Base-by-base conservation (phyloP, 768 basidiomycete species). In the Lanmaoa pseudosensibilis region DNA sequence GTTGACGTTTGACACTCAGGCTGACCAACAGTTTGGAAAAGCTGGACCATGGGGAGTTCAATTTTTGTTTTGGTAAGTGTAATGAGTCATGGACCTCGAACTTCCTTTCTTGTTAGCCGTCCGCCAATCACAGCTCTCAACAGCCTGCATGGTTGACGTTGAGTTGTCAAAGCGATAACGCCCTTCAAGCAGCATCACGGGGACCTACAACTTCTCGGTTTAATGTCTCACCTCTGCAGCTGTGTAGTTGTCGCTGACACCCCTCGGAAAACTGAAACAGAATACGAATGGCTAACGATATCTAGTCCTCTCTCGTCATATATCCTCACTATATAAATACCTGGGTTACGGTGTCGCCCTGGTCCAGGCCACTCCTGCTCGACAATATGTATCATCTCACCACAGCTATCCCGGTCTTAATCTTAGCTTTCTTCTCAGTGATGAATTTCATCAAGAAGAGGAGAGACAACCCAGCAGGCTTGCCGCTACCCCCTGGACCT, bases 401-500 rank as follows among this genome's bases (percentile, higher is more conserved):
- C 12, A 5, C 47, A 3, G 36, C 38, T 8, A 50, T 62, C 18
- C 46, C 52, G 9, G 19, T 55, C 25, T 7, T 55, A 2, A 18
- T 54, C 7, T 23, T 61, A 21, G 50, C 38, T 34, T 5, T 50
- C 27, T 6, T 62, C 37, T 54, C 15, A 6, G 2, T 54, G 49
- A 52, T 23, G 36, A 55, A 16, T 2, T 48, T 52, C 32, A 21
- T 64, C 30, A 48, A 19, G 43, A 58, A 46, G 46, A 53, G 40
- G 33, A 34, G 32, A 33, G 53, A 52, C 25, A 65, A 70, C 13
- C 61, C 68, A 16, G 33, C 50, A 23, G 58, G 66, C 8, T 51
- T 67, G 4, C 65, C 63, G 8, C 45, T 76, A 13, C 27, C 79
- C 78, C 79, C 78, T 19, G 78, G 79, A 13, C 77, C 79, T 8